phyloP scores from a whole-genome alignment of 225 moss, liverwort and hornwort species.

The Ulota crispa region DNA sequence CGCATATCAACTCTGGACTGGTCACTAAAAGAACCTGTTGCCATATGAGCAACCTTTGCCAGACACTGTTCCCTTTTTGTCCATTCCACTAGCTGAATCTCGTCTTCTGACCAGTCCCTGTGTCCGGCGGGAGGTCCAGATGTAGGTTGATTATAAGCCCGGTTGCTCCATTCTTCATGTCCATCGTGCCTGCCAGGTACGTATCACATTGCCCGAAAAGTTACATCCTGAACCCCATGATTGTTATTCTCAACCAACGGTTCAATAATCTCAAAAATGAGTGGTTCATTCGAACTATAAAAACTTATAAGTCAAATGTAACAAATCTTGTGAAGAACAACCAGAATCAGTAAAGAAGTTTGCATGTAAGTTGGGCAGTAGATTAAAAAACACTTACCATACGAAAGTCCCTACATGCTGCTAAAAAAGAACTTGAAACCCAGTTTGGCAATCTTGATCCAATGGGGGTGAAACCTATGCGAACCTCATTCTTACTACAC shows the following conservation, averaged over 20 bases:
- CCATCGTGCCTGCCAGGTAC: slow-evolving; percentile 34
- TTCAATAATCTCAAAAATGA: neutral
- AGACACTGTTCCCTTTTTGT: slow-evolving; percentile 40
- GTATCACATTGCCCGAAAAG: neutral
- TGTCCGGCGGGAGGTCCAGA: slow-evolving; percentile 33
- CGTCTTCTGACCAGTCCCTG: slow-evolving; percentile 54
- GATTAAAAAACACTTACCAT: neutral
- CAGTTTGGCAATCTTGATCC: neutral
- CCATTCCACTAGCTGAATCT: slow-evolving; percentile 52
- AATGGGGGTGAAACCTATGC: neutral
- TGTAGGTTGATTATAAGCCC: slow-evolving; percentile 25
- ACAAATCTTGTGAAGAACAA: too few species aligned
- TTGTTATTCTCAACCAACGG: neutral
- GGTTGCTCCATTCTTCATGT: slow-evolving; percentile 46
- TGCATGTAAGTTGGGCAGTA: neutral
- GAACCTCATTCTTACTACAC: neutral
- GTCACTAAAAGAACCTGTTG: slow-evolving; percentile 28
- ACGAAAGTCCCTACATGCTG: neutral
- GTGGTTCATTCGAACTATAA: neutral
- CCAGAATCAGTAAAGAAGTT: too few species aligned
- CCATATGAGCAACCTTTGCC: slow-evolving; percentile 17
- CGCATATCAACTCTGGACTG: slow-evolving; percentile 38
- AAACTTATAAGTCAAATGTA: too few species aligned
- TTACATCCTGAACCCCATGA: neutral
- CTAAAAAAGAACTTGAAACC: neutral